These are phyloP conservation scores for Solanum pennellii DNA, from an alignment of 257 asterid genomes.

Conservation along the genomic window DNA sequence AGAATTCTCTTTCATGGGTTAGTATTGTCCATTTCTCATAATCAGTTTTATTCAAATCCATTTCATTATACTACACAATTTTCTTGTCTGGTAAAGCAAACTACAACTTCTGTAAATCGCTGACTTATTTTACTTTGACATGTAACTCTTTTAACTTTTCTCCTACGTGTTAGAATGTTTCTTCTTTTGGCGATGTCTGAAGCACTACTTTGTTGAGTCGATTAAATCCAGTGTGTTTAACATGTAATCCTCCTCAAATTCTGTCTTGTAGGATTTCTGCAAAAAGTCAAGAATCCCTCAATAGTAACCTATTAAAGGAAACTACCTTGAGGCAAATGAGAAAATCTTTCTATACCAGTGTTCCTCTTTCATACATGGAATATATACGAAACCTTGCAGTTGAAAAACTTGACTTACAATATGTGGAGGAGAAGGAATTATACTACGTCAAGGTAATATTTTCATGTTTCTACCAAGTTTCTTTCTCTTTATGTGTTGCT, in stretches of 20 bases:
- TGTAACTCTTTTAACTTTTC: background rate
- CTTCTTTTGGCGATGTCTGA: background rate
- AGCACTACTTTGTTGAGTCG: background rate
- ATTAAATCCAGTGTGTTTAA: background rate
- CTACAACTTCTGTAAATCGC: background rate
- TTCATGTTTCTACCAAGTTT: background rate
- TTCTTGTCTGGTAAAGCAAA: background rate
- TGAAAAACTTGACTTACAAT: constrained; percentile 11
- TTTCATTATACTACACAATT: background rate
- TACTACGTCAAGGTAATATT: constrained; percentile 26
- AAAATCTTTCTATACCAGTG: constrained; percentile 27
- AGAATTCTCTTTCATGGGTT: constrained; percentile 32
- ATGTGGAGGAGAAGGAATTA: constrained; percentile 22
- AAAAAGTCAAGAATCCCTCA: constrained; percentile 11
- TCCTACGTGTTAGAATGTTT: background rate
- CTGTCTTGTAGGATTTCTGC: constrained; percentile 17
- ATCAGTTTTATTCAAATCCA: background rate
- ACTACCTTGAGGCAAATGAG: constrained; percentile 11
- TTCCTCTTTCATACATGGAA: constrained; percentile 25
- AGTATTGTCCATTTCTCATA: constrained; percentile 5
- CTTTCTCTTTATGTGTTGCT: background rate
- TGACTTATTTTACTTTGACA: background rate
- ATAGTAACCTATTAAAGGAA: constrained; percentile 1
- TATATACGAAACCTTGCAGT: constrained; percentile 13
- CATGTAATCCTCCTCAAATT: background rate